A percentile compares a stretch with the other conserved stretches of the same genome.
Evolutionary conservation across 2,329 filamentous ascomycete species (phyloP).

Genomic region (Blumeriella jaapii): DNA sequence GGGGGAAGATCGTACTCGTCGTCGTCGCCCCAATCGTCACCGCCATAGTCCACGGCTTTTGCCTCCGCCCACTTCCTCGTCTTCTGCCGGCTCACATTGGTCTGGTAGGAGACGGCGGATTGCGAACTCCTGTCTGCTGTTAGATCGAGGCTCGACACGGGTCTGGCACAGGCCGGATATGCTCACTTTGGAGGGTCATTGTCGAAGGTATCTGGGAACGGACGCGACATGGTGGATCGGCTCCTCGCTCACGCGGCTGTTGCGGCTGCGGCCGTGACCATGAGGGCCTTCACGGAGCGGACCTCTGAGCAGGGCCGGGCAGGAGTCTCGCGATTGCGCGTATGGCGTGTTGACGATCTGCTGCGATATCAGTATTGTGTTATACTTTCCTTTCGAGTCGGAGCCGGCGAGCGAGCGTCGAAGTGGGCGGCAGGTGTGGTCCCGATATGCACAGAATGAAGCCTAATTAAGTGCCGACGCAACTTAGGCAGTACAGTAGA

Average conservation of each 20-base stretch:
- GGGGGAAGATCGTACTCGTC: conserved; percentile 45
- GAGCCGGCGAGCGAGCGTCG: too few species aligned
- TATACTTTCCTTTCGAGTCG: too few species aligned
- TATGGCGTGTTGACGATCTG: conserved; percentile 5
- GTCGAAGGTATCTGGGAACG: conserved; percentile 24
- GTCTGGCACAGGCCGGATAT: neutral
- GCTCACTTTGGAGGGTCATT: conserved; percentile 23
- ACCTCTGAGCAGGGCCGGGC: too few species aligned
- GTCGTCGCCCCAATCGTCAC: conserved; percentile 82
- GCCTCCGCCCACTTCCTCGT: conserved; percentile 94
- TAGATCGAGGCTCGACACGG: conserved; percentile 7
- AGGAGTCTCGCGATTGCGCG: conserved; percentile 4
- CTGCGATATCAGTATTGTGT: too few species aligned
- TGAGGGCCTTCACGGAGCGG: conserved; percentile 10
- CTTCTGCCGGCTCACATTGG: conserved; percentile 80
- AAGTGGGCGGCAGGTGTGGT: too few species aligned
- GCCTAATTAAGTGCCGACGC: too few species aligned
- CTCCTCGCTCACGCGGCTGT: conserved; percentile 14
- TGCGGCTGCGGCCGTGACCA: conserved; percentile 12
- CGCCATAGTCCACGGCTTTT: conserved; percentile 76
- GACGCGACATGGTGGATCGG: conserved; percentile 23
- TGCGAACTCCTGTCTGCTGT: conserved; percentile 17
- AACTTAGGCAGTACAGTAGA: too few species aligned
- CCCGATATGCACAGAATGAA: too few species aligned
- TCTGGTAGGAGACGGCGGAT: conserved; percentile 45